Evolutionary conservation across 2,329 filamentous ascomycete species (phyloP), one percentile per base, ranked within the genome.

Genomic region (Penicillium nordicum): DNA sequence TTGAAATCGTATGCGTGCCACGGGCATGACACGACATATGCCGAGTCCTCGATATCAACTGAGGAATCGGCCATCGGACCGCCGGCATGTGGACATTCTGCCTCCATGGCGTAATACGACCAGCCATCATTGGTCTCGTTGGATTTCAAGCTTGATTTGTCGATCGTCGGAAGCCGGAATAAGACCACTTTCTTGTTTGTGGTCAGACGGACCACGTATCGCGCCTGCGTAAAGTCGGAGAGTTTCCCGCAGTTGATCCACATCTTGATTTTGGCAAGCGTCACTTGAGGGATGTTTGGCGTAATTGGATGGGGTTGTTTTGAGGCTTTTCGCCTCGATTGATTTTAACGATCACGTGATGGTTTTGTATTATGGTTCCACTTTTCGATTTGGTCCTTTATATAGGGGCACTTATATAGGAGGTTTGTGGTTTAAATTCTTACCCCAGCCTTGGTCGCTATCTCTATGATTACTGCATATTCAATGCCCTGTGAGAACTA

Each of bases 1-100:
- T 79, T 79, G 59, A 79, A 79, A 61, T 79, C 77, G 60, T 79
- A 79, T 2, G 77, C 77, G 63, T 79, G 77, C 77, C 77, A 79
- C 14, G 77, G 77, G 57, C 77, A 79, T 1, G 77, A 78, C 18
- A 72, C 76, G 25, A 79, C 65, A 58, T 79, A 79, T 1, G 76
- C 75, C 0, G 77, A 79, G 56, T 79, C 77, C 56, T 79, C 77
- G 51, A 79, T 79, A 52, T 79, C 77, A 25, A 79, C 72, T 8
- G 74, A 70, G 0, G 77, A 76, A 18, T 79, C 76, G 6, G 72
- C 66, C 76, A 79, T 78, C 0, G 77, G 77, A 0, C 77, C 77
- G 9, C 77, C 77, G 0, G 77, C 76, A 57, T 79, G 77, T 2
- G 77, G 77, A 46, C 77, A 79, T 52, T 78, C 75, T 0, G 77